These are phyloP conservation scores for Daldinia sp. DNA, from an alignment of 2,329 filamentous ascomycete species.

Conservation along the genomic window DNA sequence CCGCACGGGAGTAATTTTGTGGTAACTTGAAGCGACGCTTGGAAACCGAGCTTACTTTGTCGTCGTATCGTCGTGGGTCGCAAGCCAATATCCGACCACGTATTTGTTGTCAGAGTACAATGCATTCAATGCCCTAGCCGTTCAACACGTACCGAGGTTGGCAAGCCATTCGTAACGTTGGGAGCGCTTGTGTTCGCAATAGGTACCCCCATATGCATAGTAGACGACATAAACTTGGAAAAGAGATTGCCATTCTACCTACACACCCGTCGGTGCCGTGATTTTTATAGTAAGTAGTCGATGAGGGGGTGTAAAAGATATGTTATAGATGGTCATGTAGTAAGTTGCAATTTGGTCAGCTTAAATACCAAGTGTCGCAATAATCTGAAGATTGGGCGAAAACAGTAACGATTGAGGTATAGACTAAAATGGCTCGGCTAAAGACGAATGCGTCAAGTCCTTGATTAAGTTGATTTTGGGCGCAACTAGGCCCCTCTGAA, in stretches of 20 bases:
- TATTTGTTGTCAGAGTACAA: constrained; percentile 29
- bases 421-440: constrained; percentile 37
- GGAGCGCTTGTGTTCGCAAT: constrained; percentile 19
- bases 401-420: not conserved
- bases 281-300: constrained; percentile 1
- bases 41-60: constrained; percentile 34
- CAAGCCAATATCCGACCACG: constrained; percentile 21
- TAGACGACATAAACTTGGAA: not conserved
- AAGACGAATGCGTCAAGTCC: constrained; percentile 20
- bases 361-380: constrained; percentile 27
- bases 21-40: constrained; percentile 32
- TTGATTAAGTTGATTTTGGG: constrained; percentile 34
- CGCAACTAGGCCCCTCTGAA: constrained; percentile 22
- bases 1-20: constrained; percentile 21
- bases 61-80: constrained; percentile 30
- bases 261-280: constrained; percentile 18
- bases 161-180: constrained; percentile 12
- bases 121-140: constrained; percentile 10
- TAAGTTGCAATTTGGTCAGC: not conserved
- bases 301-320: constrained; percentile 9
- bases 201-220: not conserved
- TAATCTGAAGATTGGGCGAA: constrained; percentile 22
- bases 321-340: not conserved
- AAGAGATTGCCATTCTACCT: constrained; percentile 4
- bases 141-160: constrained; percentile 6